phyloP scores from a whole-genome alignment of 2,329 filamentous ascomycete genomes.

The Xylariales sp. region DNA sequence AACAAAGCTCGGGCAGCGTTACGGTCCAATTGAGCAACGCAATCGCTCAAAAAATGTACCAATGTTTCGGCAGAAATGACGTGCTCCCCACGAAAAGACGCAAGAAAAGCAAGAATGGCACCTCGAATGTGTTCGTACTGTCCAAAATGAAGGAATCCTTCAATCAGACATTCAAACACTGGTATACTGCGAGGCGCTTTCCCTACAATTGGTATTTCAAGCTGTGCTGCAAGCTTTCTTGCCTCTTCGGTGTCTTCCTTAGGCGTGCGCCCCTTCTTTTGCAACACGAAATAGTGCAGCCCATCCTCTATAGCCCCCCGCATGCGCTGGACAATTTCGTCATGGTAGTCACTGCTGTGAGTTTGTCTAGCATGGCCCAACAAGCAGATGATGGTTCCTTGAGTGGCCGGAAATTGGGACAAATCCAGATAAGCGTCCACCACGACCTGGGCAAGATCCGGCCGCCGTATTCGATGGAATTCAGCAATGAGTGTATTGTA shows the following conservation, averaged over 20 bases:
- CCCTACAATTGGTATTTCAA: conserved; percentile 26
- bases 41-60: conserved; percentile 18
- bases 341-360: conserved; percentile 36
- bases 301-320: conserved; percentile 33
- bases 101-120: conserved; percentile 22
- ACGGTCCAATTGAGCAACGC: conserved; percentile 16
- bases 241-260: conserved; percentile 18
- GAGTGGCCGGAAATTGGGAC: conserved; percentile 40
- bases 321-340: conserved; percentile 40
- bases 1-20: conserved; percentile 17
- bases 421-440: conserved; percentile 44
- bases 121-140: conserved; percentile 17
- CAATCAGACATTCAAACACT: conserved; percentile 41
- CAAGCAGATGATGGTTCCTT: conserved; percentile 43
- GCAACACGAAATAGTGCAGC: conserved; percentile 17
- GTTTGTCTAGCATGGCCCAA: conserved; percentile 44
- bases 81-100: conserved; percentile 17
- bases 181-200: conserved; percentile 31
- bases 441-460: conserved; percentile 47
- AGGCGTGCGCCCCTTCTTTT: conserved; percentile 21
- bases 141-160: conserved; percentile 43
- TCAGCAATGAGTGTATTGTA: conserved; percentile 68
- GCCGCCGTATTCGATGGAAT: conserved; percentile 50
- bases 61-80: conserved; percentile 17
- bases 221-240: conserved; percentile 23